A percentile compares a stretch with the other conserved stretches of the same genome.
phyloP scores from a whole-genome alignment of 1,284 basidiomycete species.

The Ceratobasidium sp. region DNA sequence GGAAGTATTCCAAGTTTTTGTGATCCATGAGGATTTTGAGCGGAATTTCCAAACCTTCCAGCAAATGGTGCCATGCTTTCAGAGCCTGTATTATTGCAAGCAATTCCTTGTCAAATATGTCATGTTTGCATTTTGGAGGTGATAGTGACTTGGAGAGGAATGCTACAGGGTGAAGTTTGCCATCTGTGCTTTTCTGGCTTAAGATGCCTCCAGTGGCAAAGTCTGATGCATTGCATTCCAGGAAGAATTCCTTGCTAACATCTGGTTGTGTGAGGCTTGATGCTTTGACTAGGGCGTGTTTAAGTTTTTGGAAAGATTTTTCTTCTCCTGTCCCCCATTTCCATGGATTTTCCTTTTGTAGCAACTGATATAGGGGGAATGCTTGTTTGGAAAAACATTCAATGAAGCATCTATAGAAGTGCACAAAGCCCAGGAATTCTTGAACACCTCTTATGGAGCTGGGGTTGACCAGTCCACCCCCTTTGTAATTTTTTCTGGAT shows the following conservation, averaged over 20 bases:
- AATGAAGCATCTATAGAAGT: slow-evolving; percentile 50
- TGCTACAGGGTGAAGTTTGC: slow-evolving; percentile 13
- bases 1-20: too few relatives aligned
- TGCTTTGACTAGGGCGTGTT: neutral
- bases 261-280: neutral
- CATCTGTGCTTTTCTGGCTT: slow-evolving; percentile 4
- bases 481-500: slow-evolving; percentile 1
- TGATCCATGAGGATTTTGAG: too few relatives aligned
- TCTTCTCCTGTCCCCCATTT: neutral
- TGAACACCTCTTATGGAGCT: slow-evolving; percentile 1
- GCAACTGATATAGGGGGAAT: slow-evolving; percentile 42
- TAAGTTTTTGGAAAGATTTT: neutral
- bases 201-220: slow-evolving; percentile 20
- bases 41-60: too few relatives aligned
- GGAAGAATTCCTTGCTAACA: neutral
- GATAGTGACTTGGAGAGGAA: slow-evolving; percentile 3
- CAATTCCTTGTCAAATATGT: neutral
- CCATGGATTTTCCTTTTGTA: neutral
- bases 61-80: neutral
- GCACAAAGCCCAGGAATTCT: slow-evolving; percentile 17
- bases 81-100: neutral
- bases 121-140: neutral
- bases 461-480: slow-evolving; percentile 14
- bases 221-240: slow-evolving; percentile 30
- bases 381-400: slow-evolving; percentile 45